These are phyloP conservation scores for Graphilbum fragrans DNA, from an alignment of 2,329 filamentous ascomycete species.

Conservation along the genomic window DNA sequence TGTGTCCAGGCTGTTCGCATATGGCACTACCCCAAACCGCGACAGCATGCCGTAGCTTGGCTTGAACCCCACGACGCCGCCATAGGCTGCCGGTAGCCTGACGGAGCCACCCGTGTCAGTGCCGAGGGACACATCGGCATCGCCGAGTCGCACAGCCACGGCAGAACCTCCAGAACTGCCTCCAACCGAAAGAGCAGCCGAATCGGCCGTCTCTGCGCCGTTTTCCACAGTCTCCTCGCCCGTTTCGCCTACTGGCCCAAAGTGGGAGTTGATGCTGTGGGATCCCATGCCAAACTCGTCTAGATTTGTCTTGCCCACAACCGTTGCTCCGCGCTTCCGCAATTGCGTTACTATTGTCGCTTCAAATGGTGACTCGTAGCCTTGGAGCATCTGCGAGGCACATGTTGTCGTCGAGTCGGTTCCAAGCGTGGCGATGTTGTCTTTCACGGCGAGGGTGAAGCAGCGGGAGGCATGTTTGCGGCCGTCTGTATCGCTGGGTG, in stretches of 20 bases:
- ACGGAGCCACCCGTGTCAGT: slow-evolving; percentile 92
- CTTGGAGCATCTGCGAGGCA: slow-evolving; percentile 58
- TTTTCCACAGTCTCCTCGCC: too few species aligned
- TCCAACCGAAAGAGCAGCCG: slow-evolving; percentile 50
- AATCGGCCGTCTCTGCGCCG: background rate
- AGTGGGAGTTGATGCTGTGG: slow-evolving; percentile 18
- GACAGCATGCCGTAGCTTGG: slow-evolving; percentile 84
- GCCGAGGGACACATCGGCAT: slow-evolving; percentile 56
- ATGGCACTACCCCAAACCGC: slow-evolving; percentile 75
- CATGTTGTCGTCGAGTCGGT: slow-evolving; percentile 58
- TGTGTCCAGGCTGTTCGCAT: slow-evolving; percentile 87
- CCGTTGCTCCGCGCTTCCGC: slow-evolving; percentile 42
- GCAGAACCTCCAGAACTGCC: slow-evolving; percentile 93
- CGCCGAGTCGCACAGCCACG: slow-evolving; percentile 58
- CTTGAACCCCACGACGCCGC: slow-evolving; percentile 74
- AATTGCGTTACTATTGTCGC: slow-evolving; percentile 66
- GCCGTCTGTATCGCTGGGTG: background rate
- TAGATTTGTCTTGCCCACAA: slow-evolving; percentile 77
- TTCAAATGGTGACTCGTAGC: slow-evolving; percentile 63
- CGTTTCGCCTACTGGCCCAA: slow-evolving; percentile 14
- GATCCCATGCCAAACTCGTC: slow-evolving; percentile 46
- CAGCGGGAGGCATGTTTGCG: too few species aligned
- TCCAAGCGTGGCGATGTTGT: slow-evolving; percentile 57
- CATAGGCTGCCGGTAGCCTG: slow-evolving; percentile 77
- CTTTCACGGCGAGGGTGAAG: slow-evolving; percentile 52